Conservation (phyloP, 306 rosid species). For the Dalbergia cultrata region DNA sequence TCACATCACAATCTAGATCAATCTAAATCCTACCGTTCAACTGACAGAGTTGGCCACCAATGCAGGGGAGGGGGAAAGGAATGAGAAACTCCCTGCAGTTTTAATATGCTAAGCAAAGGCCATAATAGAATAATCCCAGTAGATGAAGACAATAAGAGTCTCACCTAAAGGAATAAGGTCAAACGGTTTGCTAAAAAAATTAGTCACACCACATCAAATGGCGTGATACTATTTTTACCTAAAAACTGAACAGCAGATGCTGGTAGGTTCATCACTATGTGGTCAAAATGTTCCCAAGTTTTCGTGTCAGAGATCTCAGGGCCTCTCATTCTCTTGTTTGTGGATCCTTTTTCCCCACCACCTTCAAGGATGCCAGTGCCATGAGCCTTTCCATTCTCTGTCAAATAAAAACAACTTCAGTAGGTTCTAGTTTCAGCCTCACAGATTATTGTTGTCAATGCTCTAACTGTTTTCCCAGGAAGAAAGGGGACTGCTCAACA, state of each 20-base stretch:
- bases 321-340: constrained; percentile 74
- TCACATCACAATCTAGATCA: constrained; percentile 1
- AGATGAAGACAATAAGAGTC: constrained; percentile 33
- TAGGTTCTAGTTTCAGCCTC: constrained; percentile 32
- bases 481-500: constrained; percentile 22
- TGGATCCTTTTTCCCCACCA: constrained; percentile 61
- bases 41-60: not conserved
- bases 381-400: constrained; percentile 59
- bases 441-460: constrained; percentile 20
- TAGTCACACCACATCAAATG: constrained; percentile 37
- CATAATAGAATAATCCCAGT: not conserved
- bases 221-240: constrained; percentile 54
- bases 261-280: constrained; percentile 88
- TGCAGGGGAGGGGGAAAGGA: not conserved
- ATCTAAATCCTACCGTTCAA: constrained; percentile 1
- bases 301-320: constrained; percentile 54
- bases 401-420: constrained; percentile 37
- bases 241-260: constrained; percentile 95
- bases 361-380: constrained; percentile 46
- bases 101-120: not conserved
- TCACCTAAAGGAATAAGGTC: constrained; percentile 1
- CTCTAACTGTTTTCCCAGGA: constrained; percentile 10
- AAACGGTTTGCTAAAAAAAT: constrained; percentile 30
- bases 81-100: not conserved
- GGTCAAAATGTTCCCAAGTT: constrained; percentile 91